Evolutionary conservation across 2,329 filamentous ascomycete species (phyloP).

Genomic region (Mollisiaceae sp.): DNA sequence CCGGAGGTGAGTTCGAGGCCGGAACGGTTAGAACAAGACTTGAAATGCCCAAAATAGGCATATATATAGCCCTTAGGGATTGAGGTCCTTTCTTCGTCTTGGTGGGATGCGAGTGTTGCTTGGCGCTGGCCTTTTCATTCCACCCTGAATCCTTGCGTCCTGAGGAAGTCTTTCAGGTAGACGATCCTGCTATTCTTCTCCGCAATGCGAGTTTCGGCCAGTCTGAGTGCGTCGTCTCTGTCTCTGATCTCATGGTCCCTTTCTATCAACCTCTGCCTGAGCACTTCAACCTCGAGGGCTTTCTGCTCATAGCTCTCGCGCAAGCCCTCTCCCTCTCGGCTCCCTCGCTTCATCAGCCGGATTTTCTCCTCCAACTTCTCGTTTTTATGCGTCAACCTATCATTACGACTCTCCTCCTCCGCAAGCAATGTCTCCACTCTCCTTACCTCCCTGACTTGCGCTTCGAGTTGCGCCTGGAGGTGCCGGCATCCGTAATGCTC

Average conservation of each 20-base stretch:
- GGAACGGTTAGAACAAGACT: no score
- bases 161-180: slow-evolving; percentile 30
- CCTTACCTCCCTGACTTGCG: slow-evolving; percentile 21
- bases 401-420: slow-evolving; percentile 24
- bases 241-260: slow-evolving; percentile 29
- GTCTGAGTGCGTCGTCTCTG: slow-evolving; percentile 24
- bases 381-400: slow-evolving; percentile 22
- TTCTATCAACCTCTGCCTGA: slow-evolving; percentile 27
- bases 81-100: neutral
- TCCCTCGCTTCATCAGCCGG: slow-evolving; percentile 29
- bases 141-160: slow-evolving; percentile 29
- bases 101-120: neutral
- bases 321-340: slow-evolving; percentile 23
- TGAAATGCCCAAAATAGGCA: no score
- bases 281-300: slow-evolving; percentile 29
- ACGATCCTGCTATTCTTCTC: slow-evolving; percentile 31
- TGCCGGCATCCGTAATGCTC: slow-evolving; percentile 31
- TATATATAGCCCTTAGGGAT: neutral
- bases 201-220: slow-evolving; percentile 27
- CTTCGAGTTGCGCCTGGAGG: slow-evolving; percentile 27
- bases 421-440: slow-evolving; percentile 26
- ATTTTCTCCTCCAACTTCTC: slow-evolving; percentile 34
- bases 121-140: neutral
- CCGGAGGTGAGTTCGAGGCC: no score
- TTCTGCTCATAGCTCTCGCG: slow-evolving; percentile 34